A percentile compares a stretch with the other conserved stretches of the same genome.
Evolutionary conservation across 139 green algal species (phyloP).

Genomic region (Chlorokybus atmophyticus): DNA sequence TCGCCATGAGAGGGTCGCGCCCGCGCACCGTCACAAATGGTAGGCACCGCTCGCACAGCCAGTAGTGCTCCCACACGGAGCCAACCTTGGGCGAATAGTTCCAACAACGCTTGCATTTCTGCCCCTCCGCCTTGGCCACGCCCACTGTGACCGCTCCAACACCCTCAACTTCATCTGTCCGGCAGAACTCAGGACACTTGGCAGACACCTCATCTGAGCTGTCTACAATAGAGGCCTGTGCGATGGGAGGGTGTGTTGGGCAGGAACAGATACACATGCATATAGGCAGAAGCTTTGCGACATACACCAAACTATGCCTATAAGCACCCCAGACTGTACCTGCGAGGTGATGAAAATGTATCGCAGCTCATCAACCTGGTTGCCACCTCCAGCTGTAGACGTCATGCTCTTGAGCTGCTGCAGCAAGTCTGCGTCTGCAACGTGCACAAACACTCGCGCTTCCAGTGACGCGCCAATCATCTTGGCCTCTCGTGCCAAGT

Average conservation of each 20-base stretch:
- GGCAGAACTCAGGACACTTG: slow-evolving; percentile 1
- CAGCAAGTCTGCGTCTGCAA: slow-evolving; percentile 29
- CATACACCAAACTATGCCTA: no score
- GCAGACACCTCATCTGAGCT: slow-evolving; percentile 4
- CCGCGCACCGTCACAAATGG: no score
- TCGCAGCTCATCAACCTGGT: slow-evolving; percentile 42
- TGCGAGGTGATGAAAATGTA: slow-evolving; percentile 31
- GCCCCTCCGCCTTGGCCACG: slow-evolving; percentile 56
- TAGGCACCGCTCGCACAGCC: slow-evolving; percentile 79
- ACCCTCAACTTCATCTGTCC: slow-evolving; percentile 10
- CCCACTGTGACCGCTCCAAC: slow-evolving; percentile 54
- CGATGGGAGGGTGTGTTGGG: no score
- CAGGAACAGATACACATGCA: no score
- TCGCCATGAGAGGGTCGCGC: no score
- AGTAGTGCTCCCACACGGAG: slow-evolving; percentile 37
- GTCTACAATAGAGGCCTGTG: slow-evolving; percentile 8
- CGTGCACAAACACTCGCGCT: slow-evolving; percentile 53
- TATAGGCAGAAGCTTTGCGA: neutral
- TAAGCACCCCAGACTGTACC: no score
- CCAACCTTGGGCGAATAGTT: slow-evolving; percentile 67
- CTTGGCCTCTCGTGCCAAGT: slow-evolving; percentile 55
- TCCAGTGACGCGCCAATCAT: slow-evolving; percentile 68
- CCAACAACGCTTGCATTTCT: slow-evolving; percentile 90
- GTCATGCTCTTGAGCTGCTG: slow-evolving; percentile 13
- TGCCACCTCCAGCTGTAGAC: neutral